Conservation (phyloP, 192 early-diverging fungal genomes). For the Funneliformis mosseae region DNA sequence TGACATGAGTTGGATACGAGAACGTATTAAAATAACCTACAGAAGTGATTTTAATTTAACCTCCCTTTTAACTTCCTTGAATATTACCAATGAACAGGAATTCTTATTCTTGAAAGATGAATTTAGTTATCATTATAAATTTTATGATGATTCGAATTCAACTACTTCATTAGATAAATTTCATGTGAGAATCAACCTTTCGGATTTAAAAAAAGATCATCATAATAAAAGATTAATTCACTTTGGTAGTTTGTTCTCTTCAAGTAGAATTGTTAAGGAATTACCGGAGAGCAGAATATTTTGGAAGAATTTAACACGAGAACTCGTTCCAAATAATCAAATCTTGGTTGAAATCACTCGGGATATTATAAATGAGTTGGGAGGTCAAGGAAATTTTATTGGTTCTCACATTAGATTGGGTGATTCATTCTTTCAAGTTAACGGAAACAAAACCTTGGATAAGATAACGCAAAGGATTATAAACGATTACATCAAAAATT, state of each 20-base stretch:
- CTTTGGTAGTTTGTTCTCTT: background rate
- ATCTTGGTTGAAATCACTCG: background rate
- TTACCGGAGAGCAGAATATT: background rate
- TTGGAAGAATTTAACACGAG: background rate
- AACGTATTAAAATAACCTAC: background rate
- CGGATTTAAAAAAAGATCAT: background rate
- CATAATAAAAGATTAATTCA: background rate
- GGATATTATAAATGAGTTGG: background rate
- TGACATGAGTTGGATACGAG: background rate
- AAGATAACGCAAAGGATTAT: too few relatives aligned
- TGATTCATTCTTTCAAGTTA: background rate
- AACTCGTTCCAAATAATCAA: background rate
- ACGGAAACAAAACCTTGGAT: too few relatives aligned
- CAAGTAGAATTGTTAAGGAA: background rate
- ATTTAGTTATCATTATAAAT: background rate
- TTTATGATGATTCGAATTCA: background rate
- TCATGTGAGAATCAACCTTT: background rate
- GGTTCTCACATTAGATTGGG: background rate
- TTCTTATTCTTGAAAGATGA: background rate
- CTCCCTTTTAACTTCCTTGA: background rate
- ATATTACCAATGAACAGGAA: background rate
- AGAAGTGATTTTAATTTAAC: background rate
- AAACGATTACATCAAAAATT: too few relatives aligned
- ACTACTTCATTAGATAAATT: background rate
- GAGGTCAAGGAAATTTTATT: background rate